Evolutionary conservation across 305 asterid genomes (phyloP).

Genomic region (Striga hermonthica): DNA sequence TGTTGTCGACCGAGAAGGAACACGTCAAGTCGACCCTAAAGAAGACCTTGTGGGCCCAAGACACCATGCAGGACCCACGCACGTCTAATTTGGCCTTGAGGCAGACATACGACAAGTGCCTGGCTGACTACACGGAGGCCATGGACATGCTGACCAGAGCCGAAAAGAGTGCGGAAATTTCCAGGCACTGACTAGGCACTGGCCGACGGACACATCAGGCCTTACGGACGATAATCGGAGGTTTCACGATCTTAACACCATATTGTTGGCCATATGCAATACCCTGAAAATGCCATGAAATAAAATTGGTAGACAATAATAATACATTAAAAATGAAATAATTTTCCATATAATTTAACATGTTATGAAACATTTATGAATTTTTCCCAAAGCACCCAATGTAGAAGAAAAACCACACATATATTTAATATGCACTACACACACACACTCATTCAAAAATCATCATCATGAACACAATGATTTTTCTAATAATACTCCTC

Average conservation of each 20-base stretch:
- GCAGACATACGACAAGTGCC: not conserved
- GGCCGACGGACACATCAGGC: not conserved
- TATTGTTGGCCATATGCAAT: not conserved
- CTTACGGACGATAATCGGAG: not conserved
- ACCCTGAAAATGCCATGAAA: not conserved
- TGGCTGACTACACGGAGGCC: not conserved
- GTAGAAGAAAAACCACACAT: too few species aligned
- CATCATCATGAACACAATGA: too few species aligned
- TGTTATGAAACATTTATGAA: too few species aligned
- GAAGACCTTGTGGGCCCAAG: not conserved
- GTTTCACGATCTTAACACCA: not conserved
- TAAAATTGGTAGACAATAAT: too few species aligned
- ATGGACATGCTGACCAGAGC: not conserved
- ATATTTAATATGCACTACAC: too few species aligned
- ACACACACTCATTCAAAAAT: too few species aligned
- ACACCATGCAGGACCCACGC: not conserved
- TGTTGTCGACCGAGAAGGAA: not conserved
- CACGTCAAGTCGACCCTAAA: slow-evolving; percentile 1
- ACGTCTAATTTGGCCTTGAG: not conserved
- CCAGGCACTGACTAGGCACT: not conserved
- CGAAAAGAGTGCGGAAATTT: too few species aligned
- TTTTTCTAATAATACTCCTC: too few species aligned
- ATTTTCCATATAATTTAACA: too few species aligned
- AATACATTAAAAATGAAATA: too few species aligned
- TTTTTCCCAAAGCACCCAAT: too few species aligned